Evolutionary conservation across 176 grass and related monocot genomes (phyloP), one percentile per base, ranked within the genome.

Genomic region (Rhipidocladum racemiflorum): DNA sequence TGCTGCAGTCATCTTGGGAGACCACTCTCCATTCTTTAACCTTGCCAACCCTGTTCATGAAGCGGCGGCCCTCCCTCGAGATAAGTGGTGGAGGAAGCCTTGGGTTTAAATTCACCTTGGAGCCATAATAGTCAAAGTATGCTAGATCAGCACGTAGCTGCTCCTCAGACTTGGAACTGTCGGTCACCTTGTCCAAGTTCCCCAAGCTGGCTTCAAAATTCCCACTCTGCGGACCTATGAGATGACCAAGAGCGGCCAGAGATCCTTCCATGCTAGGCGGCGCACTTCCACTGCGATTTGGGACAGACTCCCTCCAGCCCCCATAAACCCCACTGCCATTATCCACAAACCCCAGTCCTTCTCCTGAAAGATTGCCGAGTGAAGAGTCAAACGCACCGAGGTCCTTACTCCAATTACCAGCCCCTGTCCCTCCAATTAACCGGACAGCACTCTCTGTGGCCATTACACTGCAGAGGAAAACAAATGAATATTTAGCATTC

Each of bases 261-360:
- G 96, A 99, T 15, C 96, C 96, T 86, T 99, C 96, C 89, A 99
- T 99, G 85, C 89, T 95, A 65, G 96, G 96, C 0, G 96, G 96
- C 7, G 96, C 96, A 3, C 96, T 99, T 75, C 91, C 96, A 72
- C 96, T 99, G 15, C 96, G 90, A 89, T 87, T 93, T 29, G 93
- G 96, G n/a, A 81, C 74, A 18, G 86, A 81, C 20, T 86, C 79
- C 51, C 84, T 93, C 90, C 90, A 87, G 10, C 80, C 84, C 34
- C 85, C 82, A 68, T 93, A 92, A 70, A 87, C 51, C 17, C 56
- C 83, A 73, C 81, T 80, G 46, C 74, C 77, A 83, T 72, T 81
- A 48, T 88, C 86, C 81, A 90, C 87, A 62, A 90, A 90, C 39
- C 87, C 91, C 39, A 94, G 79, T 15, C 91, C 86, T 81, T 92